Evolutionary conservation across 1,284 basidiomycete species (phyloP).

Genomic region (Apiotrichum brassicae): DNA sequence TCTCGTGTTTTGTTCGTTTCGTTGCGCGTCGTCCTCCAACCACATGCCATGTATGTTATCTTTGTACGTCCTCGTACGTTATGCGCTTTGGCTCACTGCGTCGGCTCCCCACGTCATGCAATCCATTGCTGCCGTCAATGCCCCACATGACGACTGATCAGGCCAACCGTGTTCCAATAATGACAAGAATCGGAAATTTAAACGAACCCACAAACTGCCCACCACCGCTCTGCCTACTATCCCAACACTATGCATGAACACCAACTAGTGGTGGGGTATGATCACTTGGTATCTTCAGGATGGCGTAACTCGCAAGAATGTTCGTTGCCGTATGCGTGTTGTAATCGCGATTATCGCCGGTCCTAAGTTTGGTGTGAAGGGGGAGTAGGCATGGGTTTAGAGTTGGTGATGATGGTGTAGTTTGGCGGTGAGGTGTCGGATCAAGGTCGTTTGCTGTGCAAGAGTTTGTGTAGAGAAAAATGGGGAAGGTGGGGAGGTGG

Average conservation of each 20-base stretch:
- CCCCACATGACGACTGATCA: too few relatives aligned
- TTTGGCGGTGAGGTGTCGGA: too few relatives aligned
- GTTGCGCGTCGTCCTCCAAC: too few relatives aligned
- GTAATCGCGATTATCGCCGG: neutral
- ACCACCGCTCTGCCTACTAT: neutral
- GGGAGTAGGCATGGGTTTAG: neutral
- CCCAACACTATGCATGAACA: conserved; percentile 3
- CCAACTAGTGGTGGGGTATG: conserved; percentile 4
- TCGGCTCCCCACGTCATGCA: too few relatives aligned
- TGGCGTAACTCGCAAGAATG: neutral
- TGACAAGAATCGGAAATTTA: neutral
- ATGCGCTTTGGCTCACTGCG: too few relatives aligned
- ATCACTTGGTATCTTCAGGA: conserved; percentile 1
- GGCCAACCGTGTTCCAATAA: neutral
- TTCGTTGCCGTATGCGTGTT: neutral
- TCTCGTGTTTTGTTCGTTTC: too few relatives aligned
- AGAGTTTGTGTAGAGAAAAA: neutral
- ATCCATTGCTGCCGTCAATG: too few relatives aligned
- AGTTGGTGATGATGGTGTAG: neutral
- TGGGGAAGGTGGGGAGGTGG: neutral
- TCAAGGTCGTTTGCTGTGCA: neutral
- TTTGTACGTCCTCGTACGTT: too few relatives aligned
- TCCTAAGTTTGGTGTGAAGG: neutral
- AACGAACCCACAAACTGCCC: too few relatives aligned
- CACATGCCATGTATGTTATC: too few relatives aligned